These are phyloP conservation scores for Zostera marina DNA, from an alignment of 116 monocot species.

Conservation along the genomic window DNA sequence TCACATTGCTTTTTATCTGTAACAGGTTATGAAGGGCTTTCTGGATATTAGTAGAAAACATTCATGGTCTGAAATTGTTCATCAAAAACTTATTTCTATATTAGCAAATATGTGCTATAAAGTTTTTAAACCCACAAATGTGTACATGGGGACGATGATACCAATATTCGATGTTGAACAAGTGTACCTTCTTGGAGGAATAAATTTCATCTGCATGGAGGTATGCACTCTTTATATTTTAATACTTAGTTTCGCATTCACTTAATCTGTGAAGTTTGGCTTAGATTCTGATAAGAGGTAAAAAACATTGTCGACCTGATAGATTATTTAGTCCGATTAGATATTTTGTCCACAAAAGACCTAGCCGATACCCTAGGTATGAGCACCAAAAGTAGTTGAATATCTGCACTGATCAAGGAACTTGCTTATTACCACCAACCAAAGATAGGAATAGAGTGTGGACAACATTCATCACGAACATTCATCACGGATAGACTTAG, in stretches of 20 bases:
- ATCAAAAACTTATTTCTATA: constrained; percentile 80
- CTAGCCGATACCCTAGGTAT: no score
- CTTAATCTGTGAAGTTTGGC: background rate
- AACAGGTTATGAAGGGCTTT: constrained; percentile 72
- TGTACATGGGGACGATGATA: constrained; percentile 6
- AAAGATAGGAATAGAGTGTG: no score
- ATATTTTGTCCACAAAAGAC: no score
- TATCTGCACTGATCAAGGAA: no score
- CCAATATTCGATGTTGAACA: constrained; percentile 39
- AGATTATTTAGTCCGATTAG: no score
- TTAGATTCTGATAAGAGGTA: no score
- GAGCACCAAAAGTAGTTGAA: no score
- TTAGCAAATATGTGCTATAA: constrained; percentile 81
- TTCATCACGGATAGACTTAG: no score
- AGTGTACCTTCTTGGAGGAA: constrained; percentile 80
- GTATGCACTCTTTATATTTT: constrained; percentile 13
- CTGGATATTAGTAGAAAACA: constrained; percentile 69
- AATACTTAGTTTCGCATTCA: background rate
- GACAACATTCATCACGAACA: no score
- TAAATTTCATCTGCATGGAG: constrained; percentile 88
- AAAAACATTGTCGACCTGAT: no score
- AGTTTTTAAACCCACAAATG: constrained; percentile 11
- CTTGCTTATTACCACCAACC: no score
- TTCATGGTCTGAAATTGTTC: constrained; percentile 85
- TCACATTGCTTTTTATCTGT: constrained; percentile 2